phyloP scores from a whole-genome alignment of 345 rosid genomes.

The Salix caprea region DNA sequence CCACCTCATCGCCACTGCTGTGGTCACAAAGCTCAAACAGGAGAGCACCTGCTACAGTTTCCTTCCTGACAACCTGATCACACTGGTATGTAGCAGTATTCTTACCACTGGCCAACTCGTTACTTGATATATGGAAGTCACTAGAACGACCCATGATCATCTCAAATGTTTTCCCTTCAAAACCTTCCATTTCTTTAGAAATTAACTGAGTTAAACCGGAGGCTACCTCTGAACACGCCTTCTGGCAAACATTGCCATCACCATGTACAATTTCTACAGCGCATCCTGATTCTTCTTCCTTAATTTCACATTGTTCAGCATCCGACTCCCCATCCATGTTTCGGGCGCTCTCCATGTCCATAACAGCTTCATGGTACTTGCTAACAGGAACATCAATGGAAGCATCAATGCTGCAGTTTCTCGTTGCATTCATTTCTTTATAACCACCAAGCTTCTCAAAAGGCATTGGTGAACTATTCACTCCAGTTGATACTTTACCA shows the following conservation, averaged over 20 bases:
- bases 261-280: background rate
- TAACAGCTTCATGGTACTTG: background rate
- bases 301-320: slow-evolving; percentile 2
- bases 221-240: background rate
- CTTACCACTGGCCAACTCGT: background rate
- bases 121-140: background rate
- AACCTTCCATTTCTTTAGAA: background rate
- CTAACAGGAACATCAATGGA: background rate
- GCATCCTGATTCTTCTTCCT: background rate
- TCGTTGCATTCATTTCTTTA: slow-evolving; percentile 2
- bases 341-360: background rate
- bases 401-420: background rate
- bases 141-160: background rate
- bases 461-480: background rate
- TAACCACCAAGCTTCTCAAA: background rate
- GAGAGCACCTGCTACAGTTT: background rate
- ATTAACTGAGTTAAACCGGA: background rate
- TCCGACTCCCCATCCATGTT: slow-evolving; percentile 1
- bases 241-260: background rate
- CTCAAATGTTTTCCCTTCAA: background rate
- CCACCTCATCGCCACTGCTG: slow-evolving; percentile 5
- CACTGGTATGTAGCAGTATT: background rate
- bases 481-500: background rate
- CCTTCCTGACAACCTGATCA: slow-evolving; percentile 2
- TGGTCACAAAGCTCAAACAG: slow-evolving; percentile 5